Conservation (phyloP, 306 rosid species). For the Vigna mungo region DNA sequence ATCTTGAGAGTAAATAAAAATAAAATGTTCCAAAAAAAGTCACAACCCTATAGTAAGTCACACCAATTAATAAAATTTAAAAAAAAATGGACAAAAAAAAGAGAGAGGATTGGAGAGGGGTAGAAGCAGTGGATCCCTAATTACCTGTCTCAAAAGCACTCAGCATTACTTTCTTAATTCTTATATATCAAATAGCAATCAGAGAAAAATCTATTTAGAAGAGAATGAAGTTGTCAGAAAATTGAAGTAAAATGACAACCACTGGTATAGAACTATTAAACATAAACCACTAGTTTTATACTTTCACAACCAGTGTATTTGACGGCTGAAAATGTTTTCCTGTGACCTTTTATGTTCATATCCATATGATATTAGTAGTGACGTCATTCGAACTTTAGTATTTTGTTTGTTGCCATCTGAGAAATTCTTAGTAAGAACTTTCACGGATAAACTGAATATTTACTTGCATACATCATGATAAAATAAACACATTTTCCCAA, state of each 20-base stretch:
- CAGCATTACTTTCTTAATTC: constrained; percentile 32
- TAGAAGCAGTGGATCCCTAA: constrained; percentile 1
- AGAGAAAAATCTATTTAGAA: neutral
- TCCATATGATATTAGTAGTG: neutral
- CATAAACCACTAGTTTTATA: constrained; percentile 16
- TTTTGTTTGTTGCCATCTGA: neutral
- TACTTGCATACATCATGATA: neutral
- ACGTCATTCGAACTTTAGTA: constrained; percentile 13
- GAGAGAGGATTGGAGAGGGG: neutral
- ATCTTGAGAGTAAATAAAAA: constrained; percentile 21
- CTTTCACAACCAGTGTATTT: constrained; percentile 3
- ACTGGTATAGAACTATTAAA: constrained; percentile 5
- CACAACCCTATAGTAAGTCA: constrained; percentile 1
- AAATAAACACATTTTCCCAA: neutral
- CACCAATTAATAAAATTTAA: neutral
- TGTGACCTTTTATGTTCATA: constrained; percentile 27
- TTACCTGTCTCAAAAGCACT: constrained; percentile 1
- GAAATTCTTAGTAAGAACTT: constrained; percentile 12
- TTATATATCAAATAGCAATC: constrained; percentile 18
- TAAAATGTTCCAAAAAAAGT: constrained; percentile 12
- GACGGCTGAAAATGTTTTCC: constrained; percentile 20
- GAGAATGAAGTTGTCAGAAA: constrained; percentile 3
- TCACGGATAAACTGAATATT: constrained; percentile 28
- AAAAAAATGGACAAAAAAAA: neutral
- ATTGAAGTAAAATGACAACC: constrained; percentile 19